These are phyloP conservation scores for Neofusicoccum laricinum DNA, from an alignment of 2,329 filamentous ascomycete genomes.

Conservation along the genomic window DNA sequence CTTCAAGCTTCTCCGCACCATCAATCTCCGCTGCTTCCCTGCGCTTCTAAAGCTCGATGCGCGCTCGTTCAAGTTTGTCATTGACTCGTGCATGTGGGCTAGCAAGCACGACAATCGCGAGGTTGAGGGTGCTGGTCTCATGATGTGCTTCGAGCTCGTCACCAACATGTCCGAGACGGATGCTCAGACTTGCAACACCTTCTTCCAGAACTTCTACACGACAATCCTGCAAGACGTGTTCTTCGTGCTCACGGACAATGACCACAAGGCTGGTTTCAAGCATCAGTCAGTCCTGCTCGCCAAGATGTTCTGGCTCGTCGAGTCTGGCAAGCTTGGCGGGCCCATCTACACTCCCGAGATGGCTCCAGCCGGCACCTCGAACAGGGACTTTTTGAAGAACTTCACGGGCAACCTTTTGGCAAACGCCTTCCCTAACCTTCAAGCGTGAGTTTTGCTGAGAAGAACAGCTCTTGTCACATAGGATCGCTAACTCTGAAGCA, in stretches of 20 bases:
- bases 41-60: slow-evolving; percentile 91
- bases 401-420: slow-evolving; percentile 83
- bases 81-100: slow-evolving; percentile 99
- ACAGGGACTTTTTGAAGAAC: slow-evolving; percentile 84
- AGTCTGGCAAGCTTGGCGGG: slow-evolving; percentile 83
- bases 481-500: slow-evolving; percentile 41
- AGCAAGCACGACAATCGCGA: slow-evolving; percentile 99
- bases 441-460: slow-evolving; percentile 61
- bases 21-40: slow-evolving; percentile 97
- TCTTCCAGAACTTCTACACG: slow-evolving; percentile 98
- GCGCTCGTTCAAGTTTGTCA: slow-evolving; percentile 98
- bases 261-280: slow-evolving; percentile 99
- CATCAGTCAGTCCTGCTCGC: slow-evolving; percentile 91
- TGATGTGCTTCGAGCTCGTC: slow-evolving; percentile 97
- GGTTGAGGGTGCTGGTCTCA: slow-evolving; percentile 91
- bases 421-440: slow-evolving; percentile 90
- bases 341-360: slow-evolving; percentile 86
- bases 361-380: slow-evolving; percentile 76
- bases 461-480: neutral
- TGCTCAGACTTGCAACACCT: slow-evolving; percentile 78
- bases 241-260: slow-evolving; percentile 94
- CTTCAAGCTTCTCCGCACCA: slow-evolving; percentile 92
- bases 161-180: slow-evolving; percentile 97
- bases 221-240: slow-evolving; percentile 96
- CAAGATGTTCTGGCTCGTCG: slow-evolving; percentile 95